Conservation (phyloP, 2,329 filamentous ascomycete genomes). For the Aureobasidium sp. region DNA sequence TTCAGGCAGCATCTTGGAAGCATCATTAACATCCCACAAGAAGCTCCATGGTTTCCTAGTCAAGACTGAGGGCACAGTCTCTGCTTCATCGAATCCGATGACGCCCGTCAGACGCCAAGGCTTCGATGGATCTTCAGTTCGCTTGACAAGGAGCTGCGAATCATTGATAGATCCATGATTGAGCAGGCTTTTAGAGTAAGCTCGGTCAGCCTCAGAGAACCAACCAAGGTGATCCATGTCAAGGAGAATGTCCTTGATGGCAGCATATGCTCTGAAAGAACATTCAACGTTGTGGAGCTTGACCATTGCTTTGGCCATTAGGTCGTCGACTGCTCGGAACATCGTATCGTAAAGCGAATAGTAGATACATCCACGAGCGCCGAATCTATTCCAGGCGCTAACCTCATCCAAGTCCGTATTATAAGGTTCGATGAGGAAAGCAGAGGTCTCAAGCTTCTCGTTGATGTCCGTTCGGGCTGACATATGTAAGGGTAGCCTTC, state of each 20-base stretch:
- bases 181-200: not conserved
- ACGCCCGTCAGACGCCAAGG: not conserved
- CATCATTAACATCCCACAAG: not conserved
- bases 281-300: not conserved
- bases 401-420: no score
- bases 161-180: not conserved
- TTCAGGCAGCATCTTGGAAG: not conserved
- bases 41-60: not conserved
- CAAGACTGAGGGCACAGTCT: not conserved
- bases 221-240: not conserved
- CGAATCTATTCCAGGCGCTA: not conserved
- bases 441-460: not conserved
- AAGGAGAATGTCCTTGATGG: not conserved
- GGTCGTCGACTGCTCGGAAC: not conserved
- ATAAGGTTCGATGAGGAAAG: not conserved
- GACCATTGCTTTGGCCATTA: not conserved
- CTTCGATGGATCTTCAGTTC: not conserved
- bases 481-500: not conserved
- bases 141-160: not conserved
- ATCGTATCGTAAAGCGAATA: not conserved
- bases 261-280: not conserved
- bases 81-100: not conserved
- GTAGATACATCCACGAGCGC: not conserved
- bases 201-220: not conserved
- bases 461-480: not conserved